Evolutionary conservation across 2,329 filamentous ascomycete genomes (phyloP).

Genomic region (Diplodia seriata): DNA sequence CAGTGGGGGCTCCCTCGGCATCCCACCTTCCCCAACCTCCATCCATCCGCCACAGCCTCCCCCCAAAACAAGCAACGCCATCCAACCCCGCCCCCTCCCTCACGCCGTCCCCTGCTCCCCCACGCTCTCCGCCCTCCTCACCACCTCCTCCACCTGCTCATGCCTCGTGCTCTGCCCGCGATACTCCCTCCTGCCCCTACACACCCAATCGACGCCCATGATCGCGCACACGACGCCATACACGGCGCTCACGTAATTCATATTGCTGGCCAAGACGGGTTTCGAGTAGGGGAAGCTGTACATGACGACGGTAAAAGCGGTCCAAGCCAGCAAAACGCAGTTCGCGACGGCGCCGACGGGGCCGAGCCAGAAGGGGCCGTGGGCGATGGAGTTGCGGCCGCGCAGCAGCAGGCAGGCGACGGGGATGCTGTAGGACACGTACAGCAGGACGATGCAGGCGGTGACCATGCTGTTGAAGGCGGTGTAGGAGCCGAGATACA

Average conservation of each 20-base stretch:
- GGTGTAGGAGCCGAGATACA: slow-evolving; percentile 53
- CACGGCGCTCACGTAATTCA: slow-evolving; percentile 42
- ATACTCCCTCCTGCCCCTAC: slow-evolving; percentile 43
- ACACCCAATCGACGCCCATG: slow-evolving; percentile 42
- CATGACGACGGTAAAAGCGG: slow-evolving; percentile 58
- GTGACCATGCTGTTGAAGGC: slow-evolving; percentile 54
- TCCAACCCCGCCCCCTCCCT: too few relatives aligned
- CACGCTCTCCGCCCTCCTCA: slow-evolving; percentile 35
- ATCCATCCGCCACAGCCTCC: background rate
- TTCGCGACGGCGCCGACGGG: slow-evolving; percentile 53
- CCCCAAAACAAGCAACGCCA: too few relatives aligned
- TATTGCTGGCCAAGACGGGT: slow-evolving; percentile 42
- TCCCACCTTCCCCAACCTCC: background rate
- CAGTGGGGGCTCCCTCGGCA: background rate
- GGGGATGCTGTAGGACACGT: slow-evolving; percentile 51
- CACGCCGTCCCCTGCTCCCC: background rate
- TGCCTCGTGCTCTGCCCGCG: slow-evolving; percentile 42
- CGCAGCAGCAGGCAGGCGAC: slow-evolving; percentile 55
- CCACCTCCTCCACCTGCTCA: slow-evolving; percentile 37
- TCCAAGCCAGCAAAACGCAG: slow-evolving; percentile 56
- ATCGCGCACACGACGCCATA: slow-evolving; percentile 40
- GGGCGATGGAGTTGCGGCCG: slow-evolving; percentile 54
- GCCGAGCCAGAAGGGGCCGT: slow-evolving; percentile 59
- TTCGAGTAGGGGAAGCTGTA: slow-evolving; percentile 49
- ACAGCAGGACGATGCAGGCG: slow-evolving; percentile 52